phyloP scores from a whole-genome alignment of 1,139 yeast genomes.

The Nadsonia commutata region DNA sequence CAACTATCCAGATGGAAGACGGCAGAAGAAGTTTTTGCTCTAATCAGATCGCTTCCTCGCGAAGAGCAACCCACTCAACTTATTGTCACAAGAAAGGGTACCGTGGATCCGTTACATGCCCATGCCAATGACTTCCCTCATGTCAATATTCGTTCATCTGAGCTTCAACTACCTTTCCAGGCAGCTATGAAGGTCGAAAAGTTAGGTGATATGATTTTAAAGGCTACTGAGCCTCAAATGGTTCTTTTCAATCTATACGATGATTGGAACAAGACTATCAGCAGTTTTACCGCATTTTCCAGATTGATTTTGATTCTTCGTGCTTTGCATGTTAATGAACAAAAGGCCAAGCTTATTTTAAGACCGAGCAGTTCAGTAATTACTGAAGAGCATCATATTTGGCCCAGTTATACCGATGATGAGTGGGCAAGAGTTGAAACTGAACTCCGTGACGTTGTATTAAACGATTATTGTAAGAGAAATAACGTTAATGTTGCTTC shows the following conservation, averaged over 20 bases:
- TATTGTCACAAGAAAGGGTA: constrained; percentile 80
- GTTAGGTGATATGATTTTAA: constrained; percentile 61
- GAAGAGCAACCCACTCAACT: constrained; percentile 94
- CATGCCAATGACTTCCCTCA: constrained; percentile 96
- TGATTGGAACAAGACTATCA: constrained; percentile 75
- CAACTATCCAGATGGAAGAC: constrained; percentile 97
- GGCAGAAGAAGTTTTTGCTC: constrained; percentile 93
- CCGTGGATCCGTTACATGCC: constrained; percentile 88
- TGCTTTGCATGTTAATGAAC: constrained; percentile 65
- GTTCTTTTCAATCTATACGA: constrained; percentile 81
- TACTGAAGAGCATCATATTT: constrained; percentile 68
- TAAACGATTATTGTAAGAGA: constrained; percentile 73
- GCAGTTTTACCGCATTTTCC: constrained; percentile 80
- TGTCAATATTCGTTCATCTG: constrained; percentile 78
- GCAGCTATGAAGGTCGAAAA: constrained; percentile 76
- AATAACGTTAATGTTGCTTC: constrained; percentile 77
- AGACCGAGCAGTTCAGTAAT: constrained; percentile 58
- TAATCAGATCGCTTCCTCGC: constrained; percentile 72
- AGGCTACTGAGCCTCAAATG: constrained; percentile 90
- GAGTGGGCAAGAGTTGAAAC: constrained; percentile 90
- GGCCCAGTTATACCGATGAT: constrained; percentile 83
- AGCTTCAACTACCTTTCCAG: constrained; percentile 77
- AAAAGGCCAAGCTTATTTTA: constrained; percentile 58
- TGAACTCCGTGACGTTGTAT: constrained; percentile 73
- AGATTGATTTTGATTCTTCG: constrained; percentile 67